These are phyloP conservation scores for Thalassiosira livingstoniorum DNA, from an alignment of 352 stramenopile genomes.

Conservation along the genomic window DNA sequence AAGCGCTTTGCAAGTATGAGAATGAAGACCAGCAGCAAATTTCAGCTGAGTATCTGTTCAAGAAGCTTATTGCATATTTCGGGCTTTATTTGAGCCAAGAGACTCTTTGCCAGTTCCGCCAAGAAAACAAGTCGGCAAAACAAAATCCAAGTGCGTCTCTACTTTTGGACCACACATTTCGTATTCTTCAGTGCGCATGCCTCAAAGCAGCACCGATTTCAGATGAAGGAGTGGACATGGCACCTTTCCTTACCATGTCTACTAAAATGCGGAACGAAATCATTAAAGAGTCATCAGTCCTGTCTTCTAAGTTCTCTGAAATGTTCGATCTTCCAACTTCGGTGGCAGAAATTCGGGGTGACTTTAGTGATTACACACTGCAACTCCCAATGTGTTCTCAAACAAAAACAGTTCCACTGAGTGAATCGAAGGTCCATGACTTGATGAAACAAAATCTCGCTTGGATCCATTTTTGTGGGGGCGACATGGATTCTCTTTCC, in stretches of 20 bases:
- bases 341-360: constrained; percentile 29
- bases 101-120: constrained; percentile 27
- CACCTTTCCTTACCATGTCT: constrained; percentile 41
- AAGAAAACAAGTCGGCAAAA: not conserved
- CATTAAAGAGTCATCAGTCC: constrained; percentile 13
- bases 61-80: constrained; percentile 52
- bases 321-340: constrained; percentile 33
- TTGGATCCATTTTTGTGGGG: constrained; percentile 33
- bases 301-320: constrained; percentile 39
- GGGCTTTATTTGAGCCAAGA: constrained; percentile 36
- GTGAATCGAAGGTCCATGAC: constrained; percentile 37
- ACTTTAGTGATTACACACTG: constrained; percentile 34
- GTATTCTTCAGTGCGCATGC: constrained; percentile 46
- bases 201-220: constrained; percentile 43
- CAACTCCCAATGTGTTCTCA: constrained; percentile 28
- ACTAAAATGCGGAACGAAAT: constrained; percentile 31
- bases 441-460: constrained; percentile 39
- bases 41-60: constrained; percentile 32
- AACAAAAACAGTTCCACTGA: constrained; percentile 16
- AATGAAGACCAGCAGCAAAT: constrained; percentile 1
- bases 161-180: constrained; percentile 45
- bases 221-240: constrained; percentile 50
- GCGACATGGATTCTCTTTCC: constrained; percentile 30
- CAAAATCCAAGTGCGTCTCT: constrained; percentile 37
- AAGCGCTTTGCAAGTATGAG: constrained; percentile 34